A percentile compares a stretch with the other conserved stretches of the same genome.
phyloP scores from a whole-genome alignment of 257 asterid genomes.

The Salvia miltiorrhiza region DNA sequence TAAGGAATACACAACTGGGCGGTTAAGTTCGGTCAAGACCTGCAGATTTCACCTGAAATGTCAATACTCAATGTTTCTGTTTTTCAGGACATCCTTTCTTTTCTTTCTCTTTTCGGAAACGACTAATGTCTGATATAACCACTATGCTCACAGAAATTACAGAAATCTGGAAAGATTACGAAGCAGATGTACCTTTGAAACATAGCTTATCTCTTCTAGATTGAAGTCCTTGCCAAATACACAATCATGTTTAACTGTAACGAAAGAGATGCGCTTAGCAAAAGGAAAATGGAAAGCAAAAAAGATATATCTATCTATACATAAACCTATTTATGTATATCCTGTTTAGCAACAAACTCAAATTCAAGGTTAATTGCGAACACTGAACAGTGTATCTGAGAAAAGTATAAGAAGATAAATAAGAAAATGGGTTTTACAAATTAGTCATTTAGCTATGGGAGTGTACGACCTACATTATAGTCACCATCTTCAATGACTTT shows the following conservation, averaged over 20 bases:
- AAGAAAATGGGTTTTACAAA: not conserved
- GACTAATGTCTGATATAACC: not conserved
- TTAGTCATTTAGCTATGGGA: not conserved
- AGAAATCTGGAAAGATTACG: not conserved
- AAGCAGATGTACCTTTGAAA: conserved; percentile 62
- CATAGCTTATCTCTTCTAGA: conserved; percentile 66
- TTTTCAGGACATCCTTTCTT: not conserved
- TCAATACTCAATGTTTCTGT: not conserved
- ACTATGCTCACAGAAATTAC: not conserved
- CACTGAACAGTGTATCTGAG: not conserved
- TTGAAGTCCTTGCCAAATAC: conserved; percentile 85
- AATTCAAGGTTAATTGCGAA: not conserved
- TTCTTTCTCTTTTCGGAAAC: not conserved
- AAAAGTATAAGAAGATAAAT: not conserved
- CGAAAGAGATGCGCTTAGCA: conserved; percentile 22
- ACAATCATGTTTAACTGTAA: conserved; percentile 88
- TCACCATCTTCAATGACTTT: not conserved
- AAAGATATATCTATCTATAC: no score
- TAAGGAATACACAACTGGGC: conserved; percentile 65
- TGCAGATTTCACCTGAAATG: conserved; percentile 29
- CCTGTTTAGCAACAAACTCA: not conserved
- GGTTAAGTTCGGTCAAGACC: conserved; percentile 56
- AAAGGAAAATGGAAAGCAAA: not conserved
- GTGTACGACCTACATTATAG: not conserved
- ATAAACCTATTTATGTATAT: no score